Evolutionary conservation across 228 moss, liverwort and hornwort genomes (phyloP).

Genomic region (Sphagnum fallax): DNA sequence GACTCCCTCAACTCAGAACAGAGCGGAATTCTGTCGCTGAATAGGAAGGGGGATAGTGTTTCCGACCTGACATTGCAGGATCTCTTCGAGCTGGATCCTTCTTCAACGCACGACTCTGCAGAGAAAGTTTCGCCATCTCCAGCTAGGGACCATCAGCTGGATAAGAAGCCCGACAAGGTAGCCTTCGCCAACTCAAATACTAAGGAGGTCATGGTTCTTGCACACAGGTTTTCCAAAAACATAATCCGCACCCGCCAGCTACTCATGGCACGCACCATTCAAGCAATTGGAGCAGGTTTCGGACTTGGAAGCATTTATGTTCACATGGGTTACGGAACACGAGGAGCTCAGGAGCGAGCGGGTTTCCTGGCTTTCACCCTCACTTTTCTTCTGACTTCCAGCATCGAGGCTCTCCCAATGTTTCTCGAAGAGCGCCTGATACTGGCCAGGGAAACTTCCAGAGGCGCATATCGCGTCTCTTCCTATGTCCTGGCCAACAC

Average conservation of each 20-base stretch:
- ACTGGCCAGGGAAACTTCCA: conserved; percentile 57
- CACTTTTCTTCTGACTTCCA: conserved; percentile 70
- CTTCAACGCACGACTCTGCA: conserved; percentile 10
- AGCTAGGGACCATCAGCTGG: conserved; percentile 6
- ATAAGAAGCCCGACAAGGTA: conserved; percentile 25
- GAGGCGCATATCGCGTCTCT: conserved; percentile 81
- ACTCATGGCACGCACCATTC: conserved; percentile 51
- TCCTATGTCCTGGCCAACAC: conserved; percentile 71
- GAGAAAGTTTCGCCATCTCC: conserved; percentile 23
- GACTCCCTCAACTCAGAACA: conserved; percentile 27
- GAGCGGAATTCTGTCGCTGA: conserved; percentile 31
- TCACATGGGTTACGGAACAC: conserved; percentile 40
- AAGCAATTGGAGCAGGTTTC: conserved; percentile 58
- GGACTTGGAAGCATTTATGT: conserved; percentile 61
- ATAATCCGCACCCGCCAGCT: conserved; percentile 64
- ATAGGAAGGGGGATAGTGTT: conserved; percentile 12
- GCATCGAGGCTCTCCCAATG: conserved; percentile 76
- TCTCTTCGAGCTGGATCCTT: conserved; percentile 24
- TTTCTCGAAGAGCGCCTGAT: conserved; percentile 85
- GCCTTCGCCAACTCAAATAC: conserved; percentile 50
- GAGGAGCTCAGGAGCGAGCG: conserved; percentile 45
- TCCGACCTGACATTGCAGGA: conserved; percentile 28
- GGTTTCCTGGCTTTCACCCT: conserved; percentile 75
- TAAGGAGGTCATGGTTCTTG: conserved; percentile 47
- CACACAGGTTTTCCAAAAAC: conserved; percentile 66